phyloP scores from a whole-genome alignment of 306 rosid genomes.

The Medicago ruthenica region DNA sequence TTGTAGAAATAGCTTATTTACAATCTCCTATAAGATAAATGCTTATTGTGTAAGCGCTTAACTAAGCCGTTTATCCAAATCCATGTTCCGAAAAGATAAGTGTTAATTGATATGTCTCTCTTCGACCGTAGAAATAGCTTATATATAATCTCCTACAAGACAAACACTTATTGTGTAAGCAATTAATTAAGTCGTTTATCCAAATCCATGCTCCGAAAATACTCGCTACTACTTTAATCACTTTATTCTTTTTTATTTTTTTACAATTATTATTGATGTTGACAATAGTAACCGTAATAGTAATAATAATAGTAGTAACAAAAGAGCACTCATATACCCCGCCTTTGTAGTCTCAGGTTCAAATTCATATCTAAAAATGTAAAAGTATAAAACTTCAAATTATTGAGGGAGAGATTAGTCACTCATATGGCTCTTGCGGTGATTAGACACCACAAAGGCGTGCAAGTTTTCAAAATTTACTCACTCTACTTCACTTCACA shows the following conservation, averaged over 20 bases:
- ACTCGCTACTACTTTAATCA: background rate
- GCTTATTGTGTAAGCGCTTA: no score
- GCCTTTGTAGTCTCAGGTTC: background rate
- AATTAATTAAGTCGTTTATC: background rate
- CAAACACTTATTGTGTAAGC: background rate
- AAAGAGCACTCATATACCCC: background rate
- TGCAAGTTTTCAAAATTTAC: conserved; percentile 6
- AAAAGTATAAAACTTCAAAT: background rate
- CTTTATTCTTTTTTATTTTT: background rate
- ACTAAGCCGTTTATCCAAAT: no score
- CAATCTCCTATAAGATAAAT: no score
- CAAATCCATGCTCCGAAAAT: background rate
- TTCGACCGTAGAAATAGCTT: background rate
- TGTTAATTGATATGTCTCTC: background rate
- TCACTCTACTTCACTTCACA: conserved; percentile 12
- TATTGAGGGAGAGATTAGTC: background rate
- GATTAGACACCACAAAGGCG: background rate
- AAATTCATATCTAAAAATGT: background rate
- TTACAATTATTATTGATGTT: background rate
- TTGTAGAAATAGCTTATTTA: no score
- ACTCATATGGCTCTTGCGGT: background rate
- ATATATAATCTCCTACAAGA: background rate
- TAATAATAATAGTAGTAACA: background rate
- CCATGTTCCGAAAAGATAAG: background rate
- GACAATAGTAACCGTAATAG: background rate